phyloP scores from a whole-genome alignment of 23 red algal species.

The Gracilaria gracilis region DNA sequence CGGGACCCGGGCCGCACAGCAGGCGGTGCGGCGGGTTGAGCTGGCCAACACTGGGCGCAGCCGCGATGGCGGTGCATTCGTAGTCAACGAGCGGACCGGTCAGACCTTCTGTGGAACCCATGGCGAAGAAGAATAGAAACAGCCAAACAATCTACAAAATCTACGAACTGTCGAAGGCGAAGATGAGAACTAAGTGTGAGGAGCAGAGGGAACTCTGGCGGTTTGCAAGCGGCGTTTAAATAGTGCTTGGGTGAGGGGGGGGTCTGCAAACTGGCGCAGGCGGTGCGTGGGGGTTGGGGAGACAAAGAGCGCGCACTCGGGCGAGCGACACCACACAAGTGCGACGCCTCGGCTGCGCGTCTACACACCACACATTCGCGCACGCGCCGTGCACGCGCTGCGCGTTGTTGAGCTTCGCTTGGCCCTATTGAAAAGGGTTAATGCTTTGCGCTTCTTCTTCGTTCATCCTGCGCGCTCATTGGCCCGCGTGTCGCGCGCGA shows the following conservation, averaged over 20 bases:
- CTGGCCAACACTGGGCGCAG: conserved; percentile 30
- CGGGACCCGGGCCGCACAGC: conserved; percentile 78
- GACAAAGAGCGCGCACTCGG: background rate
- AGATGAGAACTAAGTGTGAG: background rate
- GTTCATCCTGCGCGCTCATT: conserved; percentile 17
- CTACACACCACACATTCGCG: conserved; percentile 25
- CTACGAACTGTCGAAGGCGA: background rate
- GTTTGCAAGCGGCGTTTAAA: conserved; percentile 1
- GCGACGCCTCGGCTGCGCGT: background rate
- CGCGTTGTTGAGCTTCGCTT: conserved; percentile 26
- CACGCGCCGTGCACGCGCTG: background rate
- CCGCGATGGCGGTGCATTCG: conserved; percentile 43
- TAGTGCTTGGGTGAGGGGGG: too few relatives aligned
- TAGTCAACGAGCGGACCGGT: conserved; percentile 66
- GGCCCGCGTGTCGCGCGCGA: background rate
- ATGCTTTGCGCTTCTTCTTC: background rate
- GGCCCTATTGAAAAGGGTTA: conserved; percentile 17
- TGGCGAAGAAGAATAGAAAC: background rate
- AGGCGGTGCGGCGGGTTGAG: conserved; percentile 77
- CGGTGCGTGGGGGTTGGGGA: background rate
- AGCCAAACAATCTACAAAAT: background rate
- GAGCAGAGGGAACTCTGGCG: background rate
- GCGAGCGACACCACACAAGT: conserved; percentile 16
- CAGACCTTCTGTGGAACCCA: conserved; percentile 50
- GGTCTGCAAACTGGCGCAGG: conserved; percentile 1